These are phyloP conservation scores for Serendipita sp. DNA, from an alignment of 768 basidiomycete species.

Conservation along the genomic window DNA sequence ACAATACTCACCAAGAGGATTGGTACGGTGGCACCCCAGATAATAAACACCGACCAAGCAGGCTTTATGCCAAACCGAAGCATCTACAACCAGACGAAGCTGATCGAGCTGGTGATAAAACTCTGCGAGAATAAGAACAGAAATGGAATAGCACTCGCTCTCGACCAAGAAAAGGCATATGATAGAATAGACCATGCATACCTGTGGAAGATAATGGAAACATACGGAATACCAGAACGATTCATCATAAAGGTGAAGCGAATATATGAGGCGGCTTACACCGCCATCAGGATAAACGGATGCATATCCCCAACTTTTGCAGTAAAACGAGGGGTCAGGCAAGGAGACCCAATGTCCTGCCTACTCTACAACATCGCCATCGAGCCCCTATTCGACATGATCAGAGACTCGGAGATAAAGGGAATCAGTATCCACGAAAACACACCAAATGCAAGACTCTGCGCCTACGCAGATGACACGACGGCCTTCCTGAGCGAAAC, in stretches of 20 bases:
- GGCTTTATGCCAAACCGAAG: slow-evolving; percentile 10
- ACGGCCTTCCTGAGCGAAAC: slow-evolving; percentile 11
- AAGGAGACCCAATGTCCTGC: slow-evolving; percentile 13
- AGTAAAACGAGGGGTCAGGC: slow-evolving; percentile 10
- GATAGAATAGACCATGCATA: slow-evolving; percentile 11
- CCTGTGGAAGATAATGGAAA: slow-evolving; percentile 7
- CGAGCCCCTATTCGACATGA: slow-evolving; percentile 10
- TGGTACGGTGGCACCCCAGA: not conserved
- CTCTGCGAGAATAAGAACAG: slow-evolving; percentile 3
- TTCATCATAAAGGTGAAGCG: slow-evolving; percentile 1
- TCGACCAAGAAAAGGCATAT: slow-evolving; percentile 13
- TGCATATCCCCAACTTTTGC: not conserved
- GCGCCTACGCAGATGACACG: slow-evolving; percentile 17
- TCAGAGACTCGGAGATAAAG: not conserved
- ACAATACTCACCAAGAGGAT: not conserved
- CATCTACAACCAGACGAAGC: slow-evolving; percentile 11
- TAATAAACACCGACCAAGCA: slow-evolving; percentile 11
- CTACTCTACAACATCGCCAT: slow-evolving; percentile 13
- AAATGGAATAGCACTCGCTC: slow-evolving; percentile 10
- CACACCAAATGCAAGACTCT: not conserved
- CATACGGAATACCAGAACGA: not conserved
- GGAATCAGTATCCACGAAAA: not conserved
- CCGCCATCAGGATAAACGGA: slow-evolving; percentile 4
- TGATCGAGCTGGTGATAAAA: slow-evolving; percentile 8
- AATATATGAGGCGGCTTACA: slow-evolving; percentile 5